Evolutionary conservation across 1,284 basidiomycete genomes (phyloP).

Genomic region (Sphaerobolus stellatus): DNA sequence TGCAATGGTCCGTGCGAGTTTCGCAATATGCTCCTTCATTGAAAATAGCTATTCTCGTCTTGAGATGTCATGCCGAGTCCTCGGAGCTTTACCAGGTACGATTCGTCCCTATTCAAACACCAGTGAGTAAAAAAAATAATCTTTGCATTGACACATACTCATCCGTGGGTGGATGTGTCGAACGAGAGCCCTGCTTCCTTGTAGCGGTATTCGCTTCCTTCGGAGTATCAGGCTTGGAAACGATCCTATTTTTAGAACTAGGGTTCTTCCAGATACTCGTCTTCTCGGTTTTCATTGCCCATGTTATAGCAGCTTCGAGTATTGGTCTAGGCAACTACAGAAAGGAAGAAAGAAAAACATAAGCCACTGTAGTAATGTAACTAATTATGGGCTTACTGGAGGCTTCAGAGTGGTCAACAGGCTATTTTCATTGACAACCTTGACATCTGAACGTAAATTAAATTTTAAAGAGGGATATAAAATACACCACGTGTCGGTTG

Average conservation of each 20-base stretch:
- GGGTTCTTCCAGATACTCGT: conserved; percentile 73
- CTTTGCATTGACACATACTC: conserved; percentile 64
- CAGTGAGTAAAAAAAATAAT: conserved; percentile 4
- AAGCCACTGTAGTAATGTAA: not conserved
- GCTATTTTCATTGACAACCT: conserved; percentile 69
- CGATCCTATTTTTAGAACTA: conserved; percentile 31
- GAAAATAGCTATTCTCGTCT: conserved; percentile 83
- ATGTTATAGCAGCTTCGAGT: conserved; percentile 82
- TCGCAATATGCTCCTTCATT: conserved; percentile 85
- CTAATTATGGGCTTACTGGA: conserved; percentile 56
- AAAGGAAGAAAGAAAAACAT: conserved; percentile 12
- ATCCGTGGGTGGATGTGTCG: conserved; percentile 52
- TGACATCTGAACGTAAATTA: conserved; percentile 85
- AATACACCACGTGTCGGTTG: conserved; percentile 96
- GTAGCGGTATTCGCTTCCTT: conserved; percentile 66
- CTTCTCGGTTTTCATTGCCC: conserved; percentile 81
- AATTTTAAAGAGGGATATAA: conserved; percentile 89
- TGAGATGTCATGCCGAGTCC: conserved; percentile 77
- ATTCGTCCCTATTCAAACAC: conserved; percentile 69
- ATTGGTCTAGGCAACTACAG: conserved; percentile 73
- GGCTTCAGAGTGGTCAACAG: conserved; percentile 74
- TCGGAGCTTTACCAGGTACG: conserved; percentile 68
- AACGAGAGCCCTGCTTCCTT: conserved; percentile 52
- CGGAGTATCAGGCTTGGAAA: conserved; percentile 59
- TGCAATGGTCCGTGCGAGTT: conserved; percentile 69